phyloP scores from a whole-genome alignment of 345 rosid genomes.

The Theobroma cacao region DNA sequence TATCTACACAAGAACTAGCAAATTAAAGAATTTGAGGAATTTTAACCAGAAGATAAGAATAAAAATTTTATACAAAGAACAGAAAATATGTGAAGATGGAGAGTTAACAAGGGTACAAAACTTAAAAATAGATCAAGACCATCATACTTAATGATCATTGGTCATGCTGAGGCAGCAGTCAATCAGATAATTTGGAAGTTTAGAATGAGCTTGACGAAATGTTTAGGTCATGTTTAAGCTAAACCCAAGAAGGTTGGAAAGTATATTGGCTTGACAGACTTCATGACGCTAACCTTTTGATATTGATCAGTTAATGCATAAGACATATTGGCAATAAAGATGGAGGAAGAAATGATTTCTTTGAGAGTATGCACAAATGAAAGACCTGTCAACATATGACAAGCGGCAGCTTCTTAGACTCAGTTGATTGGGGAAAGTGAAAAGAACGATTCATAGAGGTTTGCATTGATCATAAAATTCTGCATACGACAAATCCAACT shows the following conservation, averaged over 20 bases:
- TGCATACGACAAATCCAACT: neutral
- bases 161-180: neutral
- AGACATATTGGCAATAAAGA: neutral
- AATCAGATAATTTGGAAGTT: neutral
- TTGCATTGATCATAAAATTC: neutral
- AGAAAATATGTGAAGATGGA: neutral
- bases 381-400: neutral
- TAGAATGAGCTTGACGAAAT: neutral
- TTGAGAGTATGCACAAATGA: neutral
- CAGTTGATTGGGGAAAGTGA: neutral
- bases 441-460: neutral
- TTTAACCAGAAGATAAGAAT: neutral
- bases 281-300: constrained; percentile 5
- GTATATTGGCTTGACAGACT: neutral
- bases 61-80: neutral
- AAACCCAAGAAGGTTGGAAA: neutral
- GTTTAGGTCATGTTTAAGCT: neutral
- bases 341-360: neutral
- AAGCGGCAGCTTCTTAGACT: neutral
- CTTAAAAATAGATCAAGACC: neutral
- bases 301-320: neutral
- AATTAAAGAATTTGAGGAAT: neutral
- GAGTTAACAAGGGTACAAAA: neutral
- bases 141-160: neutral
- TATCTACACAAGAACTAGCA: neutral